phyloP scores from a whole-genome alignment of 1,139 yeast species.

The Magnusiomyces clavatus region DNA sequence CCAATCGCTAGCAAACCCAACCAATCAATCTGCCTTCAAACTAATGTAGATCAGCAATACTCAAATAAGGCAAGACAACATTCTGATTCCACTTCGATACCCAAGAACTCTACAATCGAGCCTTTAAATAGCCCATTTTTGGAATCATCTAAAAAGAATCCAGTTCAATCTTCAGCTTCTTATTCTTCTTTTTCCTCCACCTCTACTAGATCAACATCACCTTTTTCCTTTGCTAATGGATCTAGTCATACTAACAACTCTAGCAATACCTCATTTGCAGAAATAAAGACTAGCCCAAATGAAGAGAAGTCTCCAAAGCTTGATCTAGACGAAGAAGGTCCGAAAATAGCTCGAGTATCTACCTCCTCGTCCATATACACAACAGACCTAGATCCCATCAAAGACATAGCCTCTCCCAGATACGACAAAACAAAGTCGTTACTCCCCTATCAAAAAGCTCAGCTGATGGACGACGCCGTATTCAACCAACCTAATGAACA shows the following conservation, averaged over 20 bases:
- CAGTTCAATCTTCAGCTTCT: no score
- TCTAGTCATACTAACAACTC: slow-evolving; percentile 47
- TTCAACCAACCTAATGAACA: neutral
- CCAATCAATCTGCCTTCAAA: no score
- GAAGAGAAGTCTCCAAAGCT: slow-evolving; percentile 31
- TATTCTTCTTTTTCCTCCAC: slow-evolving; percentile 52
- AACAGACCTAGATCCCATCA: slow-evolving; percentile 6
- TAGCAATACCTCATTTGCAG: slow-evolving; percentile 66
- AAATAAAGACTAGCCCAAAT: slow-evolving; percentile 21
- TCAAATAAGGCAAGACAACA: no score
- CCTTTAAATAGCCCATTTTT: no score
- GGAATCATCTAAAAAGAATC: no score
- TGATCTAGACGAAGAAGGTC: slow-evolving; percentile 22
- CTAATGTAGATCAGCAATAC: no score
- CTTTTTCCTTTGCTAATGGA: slow-evolving; percentile 69
- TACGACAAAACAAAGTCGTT: slow-evolving; percentile 10
- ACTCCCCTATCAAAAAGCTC: slow-evolving; percentile 11
- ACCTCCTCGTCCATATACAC: slow-evolving; percentile 10
- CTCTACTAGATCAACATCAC: slow-evolving; percentile 90
- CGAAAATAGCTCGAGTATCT: neutral
- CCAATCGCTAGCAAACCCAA: no score
- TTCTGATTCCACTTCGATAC: no score
- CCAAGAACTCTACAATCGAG: no score
- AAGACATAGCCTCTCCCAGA: slow-evolving; percentile 7
- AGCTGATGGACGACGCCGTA: neutral